These are phyloP conservation scores for Aspergillus melleus DNA, from an alignment of 2,329 filamentous ascomycete species.

Conservation along the genomic window DNA sequence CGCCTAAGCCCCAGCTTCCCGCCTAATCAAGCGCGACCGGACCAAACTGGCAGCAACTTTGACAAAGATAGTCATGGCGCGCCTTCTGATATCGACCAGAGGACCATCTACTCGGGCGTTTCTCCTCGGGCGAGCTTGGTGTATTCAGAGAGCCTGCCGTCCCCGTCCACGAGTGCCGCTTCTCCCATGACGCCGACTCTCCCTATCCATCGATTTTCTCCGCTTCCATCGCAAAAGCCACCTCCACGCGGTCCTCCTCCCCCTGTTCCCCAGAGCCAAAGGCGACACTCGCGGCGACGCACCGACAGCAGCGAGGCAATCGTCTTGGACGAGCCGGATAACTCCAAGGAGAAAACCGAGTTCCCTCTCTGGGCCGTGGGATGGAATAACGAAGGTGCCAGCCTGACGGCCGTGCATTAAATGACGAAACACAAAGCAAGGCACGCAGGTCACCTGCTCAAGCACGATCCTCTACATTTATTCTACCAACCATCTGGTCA, in stretches of 20 bases:
- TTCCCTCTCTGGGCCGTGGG: conserved; percentile 45
- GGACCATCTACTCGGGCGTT: conserved; percentile 28
- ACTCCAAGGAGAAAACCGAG: conserved; percentile 57
- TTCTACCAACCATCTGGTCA: not conserved
- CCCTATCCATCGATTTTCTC: conserved; percentile 40
- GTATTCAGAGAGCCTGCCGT: conserved; percentile 41
- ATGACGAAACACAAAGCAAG: not conserved
- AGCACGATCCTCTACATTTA: not conserved
- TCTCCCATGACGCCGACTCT: conserved; percentile 44
- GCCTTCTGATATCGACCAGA: conserved; percentile 37
- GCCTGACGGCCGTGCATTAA: conserved; percentile 38
- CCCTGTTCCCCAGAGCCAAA: conserved; percentile 33
- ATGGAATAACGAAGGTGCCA: conserved; percentile 43
- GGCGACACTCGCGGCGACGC: conserved; percentile 40
- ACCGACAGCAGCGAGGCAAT: conserved; percentile 50
- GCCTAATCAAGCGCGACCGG: conserved; percentile 22
- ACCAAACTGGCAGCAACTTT: conserved; percentile 29
- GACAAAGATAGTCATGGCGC: conserved; percentile 31
- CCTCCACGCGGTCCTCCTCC: conserved; percentile 33
- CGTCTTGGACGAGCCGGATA: conserved; percentile 44
- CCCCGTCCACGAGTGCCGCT: conserved; percentile 35
- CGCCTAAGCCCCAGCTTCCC: conserved; percentile 38
- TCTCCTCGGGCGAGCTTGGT: conserved; percentile 36
- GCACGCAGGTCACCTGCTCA: not conserved
- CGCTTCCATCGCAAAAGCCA: conserved; percentile 34